Evolutionary conservation across 352 stramenopile species (phyloP).

Genomic region (Pythium phragmiticola): DNA sequence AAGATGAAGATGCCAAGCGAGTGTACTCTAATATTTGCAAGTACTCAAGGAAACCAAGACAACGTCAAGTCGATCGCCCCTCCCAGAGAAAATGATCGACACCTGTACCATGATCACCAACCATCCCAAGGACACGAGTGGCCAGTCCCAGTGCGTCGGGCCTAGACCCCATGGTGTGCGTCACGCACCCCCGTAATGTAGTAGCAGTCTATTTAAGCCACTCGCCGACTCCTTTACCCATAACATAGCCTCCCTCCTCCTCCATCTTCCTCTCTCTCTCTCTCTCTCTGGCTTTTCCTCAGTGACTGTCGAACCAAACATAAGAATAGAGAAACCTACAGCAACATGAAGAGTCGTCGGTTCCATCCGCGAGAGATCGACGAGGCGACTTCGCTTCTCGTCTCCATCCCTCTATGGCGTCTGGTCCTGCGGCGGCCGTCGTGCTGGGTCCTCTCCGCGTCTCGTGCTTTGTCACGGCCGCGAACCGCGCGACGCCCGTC

Average conservation of each 20-base stretch:
- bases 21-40: constrained; percentile 36
- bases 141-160: constrained; percentile 14
- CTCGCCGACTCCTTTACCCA: constrained; percentile 1
- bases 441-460: constrained; percentile 51
- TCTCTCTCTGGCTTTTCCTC: neutral
- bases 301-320: neutral
- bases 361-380: neutral
- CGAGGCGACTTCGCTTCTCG: too few species aligned
- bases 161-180: constrained; percentile 13
- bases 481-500: constrained; percentile 59
- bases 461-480: constrained; percentile 69
- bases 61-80: constrained; percentile 1
- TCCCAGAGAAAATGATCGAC: neutral
- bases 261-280: constrained; percentile 1
- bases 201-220: constrained; percentile 34
- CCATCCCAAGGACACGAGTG: constrained; percentile 5
- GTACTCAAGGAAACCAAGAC: constrained; percentile 12
- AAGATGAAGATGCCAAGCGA: constrained; percentile 13
- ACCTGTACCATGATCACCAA: constrained; percentile 14
- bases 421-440: constrained; percentile 11
- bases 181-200: constrained; percentile 19
- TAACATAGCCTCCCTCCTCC: neutral
- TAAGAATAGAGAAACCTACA: constrained; percentile 8
- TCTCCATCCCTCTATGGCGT: neutral
- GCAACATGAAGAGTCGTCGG: constrained; percentile 6